Evolutionary conservation across 768 basidiomycete species (phyloP), one percentile per base, ranked within the genome.

Genomic region (Suillus occidentalis): DNA sequence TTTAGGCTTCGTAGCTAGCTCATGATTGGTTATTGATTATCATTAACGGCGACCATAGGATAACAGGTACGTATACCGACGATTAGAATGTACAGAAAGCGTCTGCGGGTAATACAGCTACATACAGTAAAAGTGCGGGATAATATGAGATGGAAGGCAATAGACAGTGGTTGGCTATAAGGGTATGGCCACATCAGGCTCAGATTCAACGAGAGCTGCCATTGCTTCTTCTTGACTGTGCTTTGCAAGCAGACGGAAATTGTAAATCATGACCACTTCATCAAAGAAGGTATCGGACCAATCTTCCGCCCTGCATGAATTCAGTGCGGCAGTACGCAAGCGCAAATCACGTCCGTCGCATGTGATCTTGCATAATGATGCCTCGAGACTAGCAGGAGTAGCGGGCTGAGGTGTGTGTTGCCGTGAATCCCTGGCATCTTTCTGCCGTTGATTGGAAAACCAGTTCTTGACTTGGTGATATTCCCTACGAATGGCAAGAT

Each of bases 211-310:
- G 68, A 70, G 69, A 43, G 67, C 63, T 2, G 66, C 73, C 69
- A 69, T 76, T 65, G 75, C 75, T 52, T 76, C 75, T 67, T 78
- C 75, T 63, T 78, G 76, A 69, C 76, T 76, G 42, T 78, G 75
- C 70, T 72, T 76, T 58, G 76, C 75, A 70, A 76, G 73, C 63
- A 76, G 75, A 61, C 75, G 74, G 69, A 82, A 86, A 66, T 86
- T 81, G 73, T 85, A 78, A 71, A 87, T 80, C 84, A 86, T 84
- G 61, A 87, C 76, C 36, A 88, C 81, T 69, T 87, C 85, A 64
- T 88, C 85, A 63, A 88, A 87, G 72, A 87, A 83, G 61, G 79
- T 69, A 72, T 89, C 87, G 13, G 86, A 84, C 87, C 87, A 89
- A 61, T 84, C 80, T 64, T 83, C 79, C 34, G 73, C 66, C 18